Evolutionary conservation across 2,329 filamentous ascomycete genomes (phyloP), one percentile per base, ranked within the genome.

Genomic region (Karstenula rhodostoma): DNA sequence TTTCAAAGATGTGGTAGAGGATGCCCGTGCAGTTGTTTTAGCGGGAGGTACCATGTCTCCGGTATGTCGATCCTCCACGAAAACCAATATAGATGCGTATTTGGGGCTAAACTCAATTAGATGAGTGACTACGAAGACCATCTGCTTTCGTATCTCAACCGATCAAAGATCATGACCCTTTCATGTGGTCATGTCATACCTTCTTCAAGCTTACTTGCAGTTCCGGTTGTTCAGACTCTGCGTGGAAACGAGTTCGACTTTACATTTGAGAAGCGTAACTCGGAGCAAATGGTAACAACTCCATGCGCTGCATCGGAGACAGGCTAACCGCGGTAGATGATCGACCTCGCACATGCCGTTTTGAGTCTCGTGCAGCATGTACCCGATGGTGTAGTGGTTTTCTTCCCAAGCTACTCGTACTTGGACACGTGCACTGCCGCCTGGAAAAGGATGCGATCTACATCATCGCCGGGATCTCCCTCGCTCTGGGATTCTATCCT

Each of bases 31-130:
- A 1, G 91, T 99, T 3, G 90, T 99, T 44, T 82, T 99, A 3
- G 95, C 94, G 0, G 95, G 95, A 59, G 95, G 95, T 23, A 99
- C 95, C 27, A 98, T 99, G 95, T 96, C 95, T 2, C 95, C 95
- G 0, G 84, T 86, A 74, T 71, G 79, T 71, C 4, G 33, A n/a
- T n/a, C 32, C 19, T 6, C 51, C 22, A 13, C 15, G 12, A n/a
- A 10, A 15, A 12, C 42, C 17, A 5, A 32, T 4, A 2, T n/a
- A n/a, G n/a, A n/a, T 19, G 9, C 10, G 10, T 50, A 2, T 22
- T 19, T 3, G 22, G 17, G 32, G 22, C 58, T 66, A 52, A 73
- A 32, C 29, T 35, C 2, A 5, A 4, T 8, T 61, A 86, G 77
- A 96, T 98, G 82, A 87, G 90, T 25, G 95, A 98, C 79, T 99